Conservation (phyloP, 805 yeast genomes). For the Candida railenensis region DNA sequence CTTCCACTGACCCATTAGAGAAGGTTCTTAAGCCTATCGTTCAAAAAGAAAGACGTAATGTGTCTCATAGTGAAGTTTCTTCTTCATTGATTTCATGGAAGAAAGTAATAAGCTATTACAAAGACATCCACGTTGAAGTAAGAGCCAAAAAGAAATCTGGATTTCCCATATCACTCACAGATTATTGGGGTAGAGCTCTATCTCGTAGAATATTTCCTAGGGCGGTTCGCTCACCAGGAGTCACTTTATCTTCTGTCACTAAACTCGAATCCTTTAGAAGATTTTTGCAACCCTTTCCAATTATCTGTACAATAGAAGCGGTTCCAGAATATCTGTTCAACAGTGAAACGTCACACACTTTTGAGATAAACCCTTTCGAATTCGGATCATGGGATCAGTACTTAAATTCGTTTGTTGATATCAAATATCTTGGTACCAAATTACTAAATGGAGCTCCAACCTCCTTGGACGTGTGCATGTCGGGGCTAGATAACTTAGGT, state of each 20-base stretch:
- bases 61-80: neutral
- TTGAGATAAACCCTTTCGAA: conserved; percentile 65
- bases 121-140: conserved; percentile 52
- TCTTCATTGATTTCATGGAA: neutral
- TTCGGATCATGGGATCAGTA: conserved; percentile 66
- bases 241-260: conserved; percentile 39
- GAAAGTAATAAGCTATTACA: conserved; percentile 45
- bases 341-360: conserved; percentile 37
- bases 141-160: conserved; percentile 52
- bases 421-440: conserved; percentile 52
- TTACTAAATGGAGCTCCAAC: conserved; percentile 39
- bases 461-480: conserved; percentile 36
- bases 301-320: conserved; percentile 36
- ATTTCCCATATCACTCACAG: conserved; percentile 58
- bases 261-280: conserved; percentile 33
- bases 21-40: conserved; percentile 1
- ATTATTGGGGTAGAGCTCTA: conserved; percentile 68
- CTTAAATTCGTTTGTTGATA: conserved; percentile 46
- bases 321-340: conserved; percentile 15
- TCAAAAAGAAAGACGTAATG: neutral
- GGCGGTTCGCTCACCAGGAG: conserved; percentile 30
- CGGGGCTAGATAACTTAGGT: conserved; percentile 58
- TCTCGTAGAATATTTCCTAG: conserved; percentile 45
- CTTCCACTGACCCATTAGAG: neutral
- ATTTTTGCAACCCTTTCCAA: conserved; percentile 50